Evolutionary conservation across 176 grass and related monocot species (phyloP), one percentile per base, ranked within the genome.

Genomic region (Musa itinerans): DNA sequence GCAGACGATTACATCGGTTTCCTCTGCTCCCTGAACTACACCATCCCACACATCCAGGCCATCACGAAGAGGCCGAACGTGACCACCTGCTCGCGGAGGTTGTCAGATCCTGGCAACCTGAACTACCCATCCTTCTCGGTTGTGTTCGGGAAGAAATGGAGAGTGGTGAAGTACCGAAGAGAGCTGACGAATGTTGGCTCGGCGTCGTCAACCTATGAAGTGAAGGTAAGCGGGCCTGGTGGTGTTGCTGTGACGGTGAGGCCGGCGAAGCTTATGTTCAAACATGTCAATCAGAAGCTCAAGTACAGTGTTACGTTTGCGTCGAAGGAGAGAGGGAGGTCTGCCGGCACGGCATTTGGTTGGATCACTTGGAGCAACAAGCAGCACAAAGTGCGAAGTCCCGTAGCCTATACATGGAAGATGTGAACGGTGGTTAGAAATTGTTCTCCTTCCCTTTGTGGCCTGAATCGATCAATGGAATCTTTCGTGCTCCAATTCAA

Each of bases 101-200:
- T 64, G 10, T 92, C 71, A 13, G 63, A 86, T 22, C 86, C 95
- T 1, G 90, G 95, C 49, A 87, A 99, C 23, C 88, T 99, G 62
- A 99, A 99, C 73, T 99, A 99, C 54, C 95, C 95, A 0, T 99
- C 95, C 0, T 94, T 91, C 67, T 89, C 90, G 0, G 88, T 98
- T 14, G 83, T 84, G 53, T 99, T 99, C 79, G 73, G 72, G 19
- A 83, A 82, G 84, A 27, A 78, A 0, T 85, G 16, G 64, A 74
- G 27, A 9, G 69, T 75, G 10, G 27, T 89, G 73, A 87, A 78
- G 78, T 94, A 91, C 63, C 80, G 82, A 58, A 83, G 95, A 77
- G 90, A 94, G 86, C 65, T 94, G 1, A 99, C 90, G 52, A 99
- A 94, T 23, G 88, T 99, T 17, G 95, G 88, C 20, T 68, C 78